A percentile compares a stretch with the other conserved stretches of the same genome.
Conservation (phyloP, 2,329 filamentous ascomycete genomes). For the Akanthomyces dipterigenus region DNA sequence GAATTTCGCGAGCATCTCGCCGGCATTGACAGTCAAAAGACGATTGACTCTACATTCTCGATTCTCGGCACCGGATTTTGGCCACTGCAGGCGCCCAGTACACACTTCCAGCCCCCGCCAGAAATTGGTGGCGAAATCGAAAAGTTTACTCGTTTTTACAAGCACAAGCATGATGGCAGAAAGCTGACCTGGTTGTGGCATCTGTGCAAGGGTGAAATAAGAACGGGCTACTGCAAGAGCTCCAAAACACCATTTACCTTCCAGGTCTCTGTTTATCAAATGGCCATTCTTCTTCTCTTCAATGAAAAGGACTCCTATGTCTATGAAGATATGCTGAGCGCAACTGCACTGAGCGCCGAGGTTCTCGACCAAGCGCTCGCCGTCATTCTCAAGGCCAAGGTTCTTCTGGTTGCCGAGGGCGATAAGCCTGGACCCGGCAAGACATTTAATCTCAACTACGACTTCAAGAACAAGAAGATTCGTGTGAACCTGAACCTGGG, state of each 20-base stretch:
- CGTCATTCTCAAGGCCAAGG: slow-evolving; percentile 89
- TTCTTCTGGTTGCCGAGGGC: slow-evolving; percentile 61
- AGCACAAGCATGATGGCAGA: slow-evolving; percentile 90
- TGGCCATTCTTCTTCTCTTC: slow-evolving; percentile 91
- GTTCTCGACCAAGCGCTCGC: slow-evolving; percentile 79
- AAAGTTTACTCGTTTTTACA: slow-evolving; percentile 85
- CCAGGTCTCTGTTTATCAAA: slow-evolving; percentile 95
- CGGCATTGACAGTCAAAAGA: slow-evolving; percentile 51
- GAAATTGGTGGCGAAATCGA: slow-evolving; percentile 85
- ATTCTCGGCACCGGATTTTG: slow-evolving; percentile 96
- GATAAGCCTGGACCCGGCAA: slow-evolving; percentile 74
- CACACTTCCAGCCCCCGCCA: slow-evolving; percentile 78
- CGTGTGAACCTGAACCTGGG: slow-evolving; percentile 93
- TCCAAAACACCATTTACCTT: slow-evolving; percentile 92
- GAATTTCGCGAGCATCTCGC: slow-evolving; percentile 76
- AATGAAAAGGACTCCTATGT: slow-evolving; percentile 81
- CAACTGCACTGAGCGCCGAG: slow-evolving; percentile 73
- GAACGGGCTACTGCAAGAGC: slow-evolving; percentile 84
- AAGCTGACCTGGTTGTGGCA: slow-evolving; percentile 99
- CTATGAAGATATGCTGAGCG: slow-evolving; percentile 80
- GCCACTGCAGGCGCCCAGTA: slow-evolving; percentile 82
- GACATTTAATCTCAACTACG: slow-evolving; percentile 78
- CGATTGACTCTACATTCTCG: slow-evolving; percentile 79
- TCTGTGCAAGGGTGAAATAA: slow-evolving; percentile 93
- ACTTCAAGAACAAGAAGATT: slow-evolving; percentile 98